These are phyloP conservation scores for Plantago major DNA, from an alignment of 257 asterid species.

Conservation along the genomic window DNA sequence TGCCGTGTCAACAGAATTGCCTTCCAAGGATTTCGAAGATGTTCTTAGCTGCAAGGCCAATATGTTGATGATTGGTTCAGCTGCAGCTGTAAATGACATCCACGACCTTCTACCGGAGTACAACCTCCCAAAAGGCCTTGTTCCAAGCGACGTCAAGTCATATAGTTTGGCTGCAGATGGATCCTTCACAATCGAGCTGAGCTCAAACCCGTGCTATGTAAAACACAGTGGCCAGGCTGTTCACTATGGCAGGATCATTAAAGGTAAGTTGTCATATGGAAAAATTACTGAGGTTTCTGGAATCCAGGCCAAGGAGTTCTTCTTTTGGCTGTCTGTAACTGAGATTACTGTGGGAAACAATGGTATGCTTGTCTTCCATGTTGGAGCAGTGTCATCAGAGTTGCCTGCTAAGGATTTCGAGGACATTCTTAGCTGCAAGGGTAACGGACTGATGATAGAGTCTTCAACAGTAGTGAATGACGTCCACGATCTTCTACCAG, in stretches of 20 bases:
- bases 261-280: conserved; percentile 56
- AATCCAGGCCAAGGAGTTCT: conserved; percentile 58
- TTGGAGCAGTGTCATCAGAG: conserved; percentile 43
- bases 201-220: too few species aligned
- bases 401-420: conserved; percentile 53
- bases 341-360: conserved; percentile 48
- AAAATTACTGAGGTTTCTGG: conserved; percentile 59
- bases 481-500: too few species aligned
- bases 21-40: conserved; percentile 39
- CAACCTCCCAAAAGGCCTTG: conserved; percentile 20
- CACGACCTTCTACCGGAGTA: conserved; percentile 41
- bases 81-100: conserved; percentile 22
- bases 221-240: conserved; percentile 49
- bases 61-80: too few species aligned
- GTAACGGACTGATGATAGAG: conserved; percentile 33
- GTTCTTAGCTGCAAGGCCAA: conserved; percentile 42
- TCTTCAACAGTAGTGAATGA: too few species aligned
- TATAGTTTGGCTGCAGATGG: too few species aligned
- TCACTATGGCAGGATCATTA: conserved; percentile 41
- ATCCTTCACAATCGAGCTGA: too few species aligned
- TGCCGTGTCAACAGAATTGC: conserved; percentile 37
- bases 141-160: conserved; percentile 33
- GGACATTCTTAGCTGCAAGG: conserved; percentile 40
- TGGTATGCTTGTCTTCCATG: conserved; percentile 49
- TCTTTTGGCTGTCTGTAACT: conserved; percentile 58